A percentile compares a stretch with the other conserved stretches of the same genome.
phyloP scores from a whole-genome alignment of 1,284 basidiomycete genomes.

The Porogramme epimiltina region DNA sequence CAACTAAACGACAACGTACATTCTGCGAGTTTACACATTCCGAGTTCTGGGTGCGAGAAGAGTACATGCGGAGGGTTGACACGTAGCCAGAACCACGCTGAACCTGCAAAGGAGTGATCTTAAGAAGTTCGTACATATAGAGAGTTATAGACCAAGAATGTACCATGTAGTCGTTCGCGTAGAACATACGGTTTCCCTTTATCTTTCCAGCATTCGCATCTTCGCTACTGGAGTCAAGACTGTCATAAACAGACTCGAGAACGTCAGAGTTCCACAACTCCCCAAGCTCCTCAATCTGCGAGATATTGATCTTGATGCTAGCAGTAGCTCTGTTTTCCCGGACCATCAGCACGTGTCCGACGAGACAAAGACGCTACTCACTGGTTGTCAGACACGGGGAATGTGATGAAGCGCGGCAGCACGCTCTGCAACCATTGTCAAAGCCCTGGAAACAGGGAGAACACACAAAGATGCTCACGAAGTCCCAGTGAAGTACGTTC shows the following conservation, averaged over 20 bases:
- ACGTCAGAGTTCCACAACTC: slow-evolving; percentile 48
- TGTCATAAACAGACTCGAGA: slow-evolving; percentile 44
- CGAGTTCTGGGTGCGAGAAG: slow-evolving; percentile 59
- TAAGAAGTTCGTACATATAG: background rate
- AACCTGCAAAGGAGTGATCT: slow-evolving; percentile 38
- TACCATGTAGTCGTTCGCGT: slow-evolving; percentile 70
- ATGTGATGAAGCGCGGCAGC: slow-evolving; percentile 63
- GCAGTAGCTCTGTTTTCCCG: slow-evolving; percentile 46
- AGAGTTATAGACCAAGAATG: background rate
- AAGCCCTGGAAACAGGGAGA: background rate
- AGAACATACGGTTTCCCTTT: slow-evolving; percentile 66
- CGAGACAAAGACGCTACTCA: slow-evolving; percentile 30
- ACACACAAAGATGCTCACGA: slow-evolving; percentile 42
- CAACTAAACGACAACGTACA: slow-evolving; percentile 29
- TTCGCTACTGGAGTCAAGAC: slow-evolving; percentile 37
- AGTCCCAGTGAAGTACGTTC: slow-evolving; percentile 64
- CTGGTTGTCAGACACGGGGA: slow-evolving; percentile 62
- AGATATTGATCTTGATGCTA: slow-evolving; percentile 59
- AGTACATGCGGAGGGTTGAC: slow-evolving; percentile 69
- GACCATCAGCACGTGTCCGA: background rate
- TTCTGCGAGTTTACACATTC: slow-evolving; percentile 71
- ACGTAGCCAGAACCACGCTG: slow-evolving; percentile 60
- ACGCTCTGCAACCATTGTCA: slow-evolving; percentile 43
- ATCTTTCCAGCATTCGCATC: slow-evolving; percentile 61
- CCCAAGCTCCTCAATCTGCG: slow-evolving; percentile 54